Evolutionary conservation across 2,329 filamentous ascomycete genomes (phyloP).

Genomic region (Remersonia thermophila): DNA sequence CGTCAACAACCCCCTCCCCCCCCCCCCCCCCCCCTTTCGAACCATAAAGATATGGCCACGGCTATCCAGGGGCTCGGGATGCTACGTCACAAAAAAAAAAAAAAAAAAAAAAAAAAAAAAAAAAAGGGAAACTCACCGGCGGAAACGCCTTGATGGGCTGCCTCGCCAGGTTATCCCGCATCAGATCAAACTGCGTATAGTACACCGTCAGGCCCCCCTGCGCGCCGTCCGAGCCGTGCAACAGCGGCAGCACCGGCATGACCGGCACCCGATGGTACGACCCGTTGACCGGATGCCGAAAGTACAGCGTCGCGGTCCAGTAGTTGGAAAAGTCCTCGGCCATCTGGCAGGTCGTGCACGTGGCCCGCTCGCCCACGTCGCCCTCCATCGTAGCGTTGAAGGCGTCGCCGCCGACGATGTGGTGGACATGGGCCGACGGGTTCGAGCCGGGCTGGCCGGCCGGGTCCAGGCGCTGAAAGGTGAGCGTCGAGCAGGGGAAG

Average conservation of each 20-base stretch:
- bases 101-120: neutral
- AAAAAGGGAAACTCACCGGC: conserved; percentile 10
- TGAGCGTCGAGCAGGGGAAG: conserved; percentile 20
- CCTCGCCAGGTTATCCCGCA: conserved; percentile 16
- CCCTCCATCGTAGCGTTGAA: conserved; percentile 15
- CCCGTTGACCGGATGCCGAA: conserved; percentile 19
- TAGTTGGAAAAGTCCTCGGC: conserved; percentile 21
- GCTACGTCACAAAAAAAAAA: too few species aligned
- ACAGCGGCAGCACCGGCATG: conserved; percentile 15
- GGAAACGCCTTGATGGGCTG: conserved; percentile 17
- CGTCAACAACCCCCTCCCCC: too few species aligned
- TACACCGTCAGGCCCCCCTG: conserved; percentile 32
- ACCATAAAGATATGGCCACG: too few species aligned
- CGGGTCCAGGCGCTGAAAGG: conserved; percentile 18
- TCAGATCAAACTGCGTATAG: conserved; percentile 26
- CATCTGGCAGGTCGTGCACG: conserved; percentile 21
- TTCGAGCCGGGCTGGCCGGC: conserved; percentile 15
- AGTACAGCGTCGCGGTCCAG: conserved; percentile 19
- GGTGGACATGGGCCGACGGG: conserved; percentile 15
- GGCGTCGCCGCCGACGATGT: conserved; percentile 17
- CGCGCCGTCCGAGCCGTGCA: conserved; percentile 26
- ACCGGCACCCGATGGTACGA: conserved; percentile 18
- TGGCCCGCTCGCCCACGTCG: conserved; percentile 6
- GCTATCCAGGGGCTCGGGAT: too few species aligned
- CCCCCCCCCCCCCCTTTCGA: too few species aligned